phyloP scores from a whole-genome alignment of 345 rosid species.

The Dovyalis caffra region DNA sequence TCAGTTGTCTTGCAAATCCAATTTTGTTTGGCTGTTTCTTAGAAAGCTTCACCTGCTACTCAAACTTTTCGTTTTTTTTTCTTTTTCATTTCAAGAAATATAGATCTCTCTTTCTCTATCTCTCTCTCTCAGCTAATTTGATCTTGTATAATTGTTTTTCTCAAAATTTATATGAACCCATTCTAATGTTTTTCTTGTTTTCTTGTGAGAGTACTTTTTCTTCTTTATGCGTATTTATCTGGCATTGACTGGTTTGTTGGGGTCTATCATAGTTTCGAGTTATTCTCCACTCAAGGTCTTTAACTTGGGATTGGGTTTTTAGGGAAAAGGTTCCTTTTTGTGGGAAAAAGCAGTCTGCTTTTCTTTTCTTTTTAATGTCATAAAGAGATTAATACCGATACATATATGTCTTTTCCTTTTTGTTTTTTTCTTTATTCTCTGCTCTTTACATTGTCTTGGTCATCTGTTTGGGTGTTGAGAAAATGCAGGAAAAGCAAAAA shows the following conservation, averaged over 20 bases:
- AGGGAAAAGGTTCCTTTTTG: conserved; percentile 4
- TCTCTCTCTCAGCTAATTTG: background rate
- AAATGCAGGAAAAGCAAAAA: conserved; percentile 11
- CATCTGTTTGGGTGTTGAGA: conserved; percentile 20
- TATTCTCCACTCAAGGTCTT: conserved; percentile 11
- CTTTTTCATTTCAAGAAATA: background rate
- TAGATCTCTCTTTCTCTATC: background rate
- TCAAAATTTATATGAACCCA: background rate
- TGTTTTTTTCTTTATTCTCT: background rate
- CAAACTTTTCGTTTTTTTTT: background rate
- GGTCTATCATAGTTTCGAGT: background rate
- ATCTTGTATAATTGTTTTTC: background rate
- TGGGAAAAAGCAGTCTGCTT: conserved; percentile 3
- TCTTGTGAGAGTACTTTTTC: background rate
- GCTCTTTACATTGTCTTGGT: background rate
- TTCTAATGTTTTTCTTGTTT: background rate
- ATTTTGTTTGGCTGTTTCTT: conserved; percentile 5
- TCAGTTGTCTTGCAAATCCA: background rate
- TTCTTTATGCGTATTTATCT: background rate
- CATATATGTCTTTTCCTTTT: background rate
- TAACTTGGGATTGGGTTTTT: conserved; percentile 17
- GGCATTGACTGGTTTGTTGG: background rate
- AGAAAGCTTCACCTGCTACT: background rate
- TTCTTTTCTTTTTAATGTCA: background rate
- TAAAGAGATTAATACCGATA: background rate